Evolutionary conservation across 768 basidiomycete genomes (phyloP).

Genomic region (Fistulinella prunicolor): DNA sequence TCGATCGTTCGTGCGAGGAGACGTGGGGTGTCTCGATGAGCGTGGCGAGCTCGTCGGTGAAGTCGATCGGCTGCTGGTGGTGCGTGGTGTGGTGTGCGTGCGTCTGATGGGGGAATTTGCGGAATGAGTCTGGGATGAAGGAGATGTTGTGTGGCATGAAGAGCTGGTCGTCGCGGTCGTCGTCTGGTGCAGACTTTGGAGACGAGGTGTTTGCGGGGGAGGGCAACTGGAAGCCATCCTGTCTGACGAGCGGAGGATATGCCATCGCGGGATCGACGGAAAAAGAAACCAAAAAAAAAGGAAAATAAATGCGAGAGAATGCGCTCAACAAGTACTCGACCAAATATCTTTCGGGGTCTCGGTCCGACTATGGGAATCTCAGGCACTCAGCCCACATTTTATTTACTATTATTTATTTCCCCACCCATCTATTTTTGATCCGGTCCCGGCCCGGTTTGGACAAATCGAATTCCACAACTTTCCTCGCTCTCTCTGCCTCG

Average conservation of each 20-base stretch:
- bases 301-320: too few relatives aligned
- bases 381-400: slow-evolving; percentile 14
- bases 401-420: slow-evolving; percentile 16
- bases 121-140: slow-evolving; percentile 53
- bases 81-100: slow-evolving; percentile 18
- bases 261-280: slow-evolving; percentile 16
- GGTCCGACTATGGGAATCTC: slow-evolving; percentile 32
- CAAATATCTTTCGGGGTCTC: slow-evolving; percentile 31
- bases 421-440: slow-evolving; percentile 19
- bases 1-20: slow-evolving; percentile 41
- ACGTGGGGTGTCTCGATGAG: slow-evolving; percentile 44
- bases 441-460: slow-evolving; percentile 15
- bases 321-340: background rate
- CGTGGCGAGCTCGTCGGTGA: slow-evolving; percentile 64
- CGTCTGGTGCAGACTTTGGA: slow-evolving; percentile 28
- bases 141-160: slow-evolving; percentile 45
- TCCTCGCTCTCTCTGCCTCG: background rate
- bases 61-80: slow-evolving; percentile 42
- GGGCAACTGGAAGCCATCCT: slow-evolving; percentile 72
- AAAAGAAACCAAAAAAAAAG: background rate
- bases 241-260: slow-evolving; percentile 43
- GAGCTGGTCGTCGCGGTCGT: slow-evolving; percentile 32
- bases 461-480: slow-evolving; percentile 9
- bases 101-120: slow-evolving; percentile 42
- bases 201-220: slow-evolving; percentile 38